Conservation (phyloP, 306 rosid species). For the Inga leiocalycina region DNA sequence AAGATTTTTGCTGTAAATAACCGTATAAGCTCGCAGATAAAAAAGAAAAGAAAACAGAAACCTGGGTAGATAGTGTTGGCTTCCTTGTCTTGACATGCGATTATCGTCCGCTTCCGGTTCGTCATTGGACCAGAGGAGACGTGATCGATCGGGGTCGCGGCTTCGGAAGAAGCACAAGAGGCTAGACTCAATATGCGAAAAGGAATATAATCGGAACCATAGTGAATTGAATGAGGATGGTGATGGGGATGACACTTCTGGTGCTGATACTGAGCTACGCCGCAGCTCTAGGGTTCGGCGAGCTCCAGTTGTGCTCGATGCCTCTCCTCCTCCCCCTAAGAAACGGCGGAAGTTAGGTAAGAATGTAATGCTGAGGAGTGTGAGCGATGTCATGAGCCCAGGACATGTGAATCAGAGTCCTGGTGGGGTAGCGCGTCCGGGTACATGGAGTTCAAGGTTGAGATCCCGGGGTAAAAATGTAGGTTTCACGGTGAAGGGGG, state of each 20-base stretch:
- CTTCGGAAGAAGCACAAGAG: conserved; percentile 88
- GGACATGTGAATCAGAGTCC: conserved; percentile 33
- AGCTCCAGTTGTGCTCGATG: conserved; percentile 82
- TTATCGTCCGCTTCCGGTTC: conserved; percentile 46
- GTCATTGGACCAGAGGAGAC: conserved; percentile 47
- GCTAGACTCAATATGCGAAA: conserved; percentile 88
- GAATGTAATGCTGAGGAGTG: conserved; percentile 38
- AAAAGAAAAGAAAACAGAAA: neutral
- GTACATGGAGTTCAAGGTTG: conserved; percentile 69
- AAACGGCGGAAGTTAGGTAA: conserved; percentile 53
- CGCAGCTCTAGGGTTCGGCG: conserved; percentile 84
- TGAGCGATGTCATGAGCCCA: conserved; percentile 36
- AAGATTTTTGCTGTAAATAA: neutral
- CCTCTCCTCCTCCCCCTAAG: conserved; percentile 69
- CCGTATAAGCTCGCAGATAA: neutral
- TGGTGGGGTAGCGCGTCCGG: conserved; percentile 28
- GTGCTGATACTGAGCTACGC: conserved; percentile 53
- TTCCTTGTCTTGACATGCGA: conserved; percentile 68
- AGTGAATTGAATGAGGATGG: conserved; percentile 54
- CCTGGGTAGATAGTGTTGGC: conserved; percentile 24
- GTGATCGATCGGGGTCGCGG: conserved; percentile 57
- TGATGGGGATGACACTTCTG: conserved; percentile 33
- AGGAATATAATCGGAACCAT: conserved; percentile 73
- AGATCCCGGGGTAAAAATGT: conserved; percentile 56
- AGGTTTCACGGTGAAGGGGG: conserved; percentile 43